phyloP scores from a whole-genome alignment of 305 asterid species.

The Ilex paraguariensis region DNA sequence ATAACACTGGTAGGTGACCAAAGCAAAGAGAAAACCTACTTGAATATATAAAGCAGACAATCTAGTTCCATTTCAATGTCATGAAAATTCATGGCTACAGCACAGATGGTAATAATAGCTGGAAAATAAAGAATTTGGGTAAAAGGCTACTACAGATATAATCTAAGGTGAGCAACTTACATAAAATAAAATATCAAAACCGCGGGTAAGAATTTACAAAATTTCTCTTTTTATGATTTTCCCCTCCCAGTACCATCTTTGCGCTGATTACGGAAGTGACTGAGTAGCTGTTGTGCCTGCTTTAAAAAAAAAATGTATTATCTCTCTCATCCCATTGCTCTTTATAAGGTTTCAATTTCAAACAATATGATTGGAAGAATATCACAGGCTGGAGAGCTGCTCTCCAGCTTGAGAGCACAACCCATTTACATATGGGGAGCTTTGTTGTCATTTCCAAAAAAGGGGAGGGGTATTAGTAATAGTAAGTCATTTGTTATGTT shows the following conservation, averaged over 20 bases:
- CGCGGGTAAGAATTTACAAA: conserved; percentile 4
- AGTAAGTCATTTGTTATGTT: not conserved
- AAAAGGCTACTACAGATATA: conserved; percentile 9
- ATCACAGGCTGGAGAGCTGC: not conserved
- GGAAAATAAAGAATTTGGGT: conserved; percentile 4
- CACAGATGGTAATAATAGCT: conserved; percentile 10
- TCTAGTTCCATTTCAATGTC: conserved; percentile 26
- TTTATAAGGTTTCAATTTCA: too few species aligned
- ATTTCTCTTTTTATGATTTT: conserved; percentile 36
- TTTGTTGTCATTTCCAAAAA: not conserved
- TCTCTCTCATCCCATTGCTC: not conserved
- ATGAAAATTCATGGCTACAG: conserved; percentile 15
- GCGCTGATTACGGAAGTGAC: conserved; percentile 84
- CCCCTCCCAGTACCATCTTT: conserved; percentile 50
- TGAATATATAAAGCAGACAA: conserved; percentile 21
- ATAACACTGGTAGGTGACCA: too few species aligned
- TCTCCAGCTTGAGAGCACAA: not conserved
- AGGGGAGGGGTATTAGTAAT: too few species aligned
- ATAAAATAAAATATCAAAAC: conserved; percentile 9
- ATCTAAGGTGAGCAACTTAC: conserved; percentile 6
- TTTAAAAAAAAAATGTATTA: conserved; percentile 3
- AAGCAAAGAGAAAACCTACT: too few species aligned
- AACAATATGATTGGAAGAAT: not conserved
- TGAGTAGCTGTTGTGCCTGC: conserved; percentile 88
- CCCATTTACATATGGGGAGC: not conserved